phyloP scores from a whole-genome alignment of 1,284 basidiomycete genomes.

The Malassezia obtusa region DNA sequence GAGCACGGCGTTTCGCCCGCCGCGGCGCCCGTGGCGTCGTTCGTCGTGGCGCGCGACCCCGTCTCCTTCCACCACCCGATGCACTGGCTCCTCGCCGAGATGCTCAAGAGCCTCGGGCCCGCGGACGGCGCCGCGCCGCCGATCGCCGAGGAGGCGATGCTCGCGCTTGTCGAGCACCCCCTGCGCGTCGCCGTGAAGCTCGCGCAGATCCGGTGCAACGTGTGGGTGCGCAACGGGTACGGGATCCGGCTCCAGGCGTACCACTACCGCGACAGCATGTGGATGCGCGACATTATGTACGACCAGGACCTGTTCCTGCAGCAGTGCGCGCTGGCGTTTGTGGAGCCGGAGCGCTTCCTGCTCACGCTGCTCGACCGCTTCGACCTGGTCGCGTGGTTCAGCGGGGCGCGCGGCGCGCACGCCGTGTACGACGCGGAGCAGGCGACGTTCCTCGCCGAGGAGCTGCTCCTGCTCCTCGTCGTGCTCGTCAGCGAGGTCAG shows the following conservation, averaged over 20 bases:
- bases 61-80: constrained; percentile 84
- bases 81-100: constrained; percentile 81
- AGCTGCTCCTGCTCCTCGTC: constrained; percentile 78
- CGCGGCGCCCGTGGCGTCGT: constrained; percentile 56
- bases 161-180: constrained; percentile 37
- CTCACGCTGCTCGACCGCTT: constrained; percentile 84
- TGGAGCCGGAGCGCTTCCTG: constrained; percentile 68
- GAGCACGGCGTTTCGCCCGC: background rate
- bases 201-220: constrained; percentile 83
- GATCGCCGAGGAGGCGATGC: constrained; percentile 20
- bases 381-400: constrained; percentile 67
- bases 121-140: constrained; percentile 3
- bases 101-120: constrained; percentile 58
- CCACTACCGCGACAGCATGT: constrained; percentile 88
- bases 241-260: constrained; percentile 89
- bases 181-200: constrained; percentile 52
- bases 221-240: constrained; percentile 97
- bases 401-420: constrained; percentile 47
- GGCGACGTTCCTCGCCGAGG: constrained; percentile 76
- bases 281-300: constrained; percentile 82
- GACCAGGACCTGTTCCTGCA: constrained; percentile 92
- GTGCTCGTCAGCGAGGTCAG: constrained; percentile 75
- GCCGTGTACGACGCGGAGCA: constrained; percentile 60
- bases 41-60: constrained; percentile 30
- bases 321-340: constrained; percentile 61